Base-by-base conservation (phyloP, 345 rosid species). In the Turnera subulata region DNA sequence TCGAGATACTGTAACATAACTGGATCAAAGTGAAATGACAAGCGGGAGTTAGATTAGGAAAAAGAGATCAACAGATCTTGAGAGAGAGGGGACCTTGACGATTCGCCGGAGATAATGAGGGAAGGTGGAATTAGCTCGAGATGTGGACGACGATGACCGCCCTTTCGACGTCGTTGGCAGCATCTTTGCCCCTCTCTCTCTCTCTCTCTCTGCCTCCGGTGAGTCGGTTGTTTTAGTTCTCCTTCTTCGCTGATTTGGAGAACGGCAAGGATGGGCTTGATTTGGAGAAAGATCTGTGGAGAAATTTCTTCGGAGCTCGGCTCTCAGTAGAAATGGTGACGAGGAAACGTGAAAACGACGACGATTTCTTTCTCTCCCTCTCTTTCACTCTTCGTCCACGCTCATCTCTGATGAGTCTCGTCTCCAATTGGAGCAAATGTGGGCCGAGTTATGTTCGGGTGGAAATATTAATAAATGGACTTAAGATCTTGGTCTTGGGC, bases 91-190 rank as follows among this genome's bases (percentile, higher is more conserved):
- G 54, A 94, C 99, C 99, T 94, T 94, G 71, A 94, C 77, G 63
- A 94, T 94, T 53, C 97, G 88, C 59, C 99, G 96, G 65, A 94
- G 89, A 71, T 88, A 90, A 67, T 82, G 96, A 53, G 84, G 86
- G 79, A 84, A 76, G 76, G 74, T 57, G 52, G 92, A 73, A 50
- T 90, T 70, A 55, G 90, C 64, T 64, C 95, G 88, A 62, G 91
- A 77, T 43, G 82, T 53, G 61, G 95, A 76, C 64, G 89, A 78
- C 71, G 96, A 80, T 44, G 96, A 78, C 45, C 91, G 96, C 53
- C 80, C 81, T 78, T 68, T 94, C 49, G 91, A 78, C 53, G 85
- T 70, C 46, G 89, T 88, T 1, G 97, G 96, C 76, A 90, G 73
- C 99, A 94, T 90, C 70, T 55, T 67, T 54, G 45, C 47, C 46